These are phyloP conservation scores for Trichothecium roseum DNA, from an alignment of 2,329 filamentous ascomycete species.

Conservation along the genomic window DNA sequence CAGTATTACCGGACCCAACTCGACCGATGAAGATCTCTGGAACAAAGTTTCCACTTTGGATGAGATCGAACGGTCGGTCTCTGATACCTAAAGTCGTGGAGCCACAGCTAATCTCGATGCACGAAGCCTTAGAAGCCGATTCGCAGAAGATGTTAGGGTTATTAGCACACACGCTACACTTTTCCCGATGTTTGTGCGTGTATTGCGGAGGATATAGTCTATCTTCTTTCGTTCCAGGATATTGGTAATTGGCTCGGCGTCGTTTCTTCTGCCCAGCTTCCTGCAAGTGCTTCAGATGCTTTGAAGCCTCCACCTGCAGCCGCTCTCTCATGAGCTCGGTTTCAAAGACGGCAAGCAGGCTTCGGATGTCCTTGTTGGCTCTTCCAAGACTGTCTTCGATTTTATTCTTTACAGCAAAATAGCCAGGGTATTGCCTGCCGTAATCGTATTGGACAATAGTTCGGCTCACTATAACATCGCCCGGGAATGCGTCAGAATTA, in stretches of 20 bases:
- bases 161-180: slow-evolving; percentile 3
- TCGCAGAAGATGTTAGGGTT: slow-evolving; percentile 10
- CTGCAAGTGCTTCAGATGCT: slow-evolving; percentile 10
- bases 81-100: too few relatives aligned
- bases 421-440: slow-evolving; percentile 11
- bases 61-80: too few relatives aligned
- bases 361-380: slow-evolving; percentile 16
- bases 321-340: slow-evolving; percentile 7
- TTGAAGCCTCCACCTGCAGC: slow-evolving; percentile 4
- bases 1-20: slow-evolving; percentile 24
- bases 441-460: slow-evolving; percentile 12
- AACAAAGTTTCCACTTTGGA: too few relatives aligned
- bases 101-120: slow-evolving; percentile 4
- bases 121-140: slow-evolving; percentile 9
- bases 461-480: slow-evolving; percentile 16
- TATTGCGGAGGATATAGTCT: slow-evolving; percentile 13
- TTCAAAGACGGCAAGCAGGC: slow-evolving; percentile 12
- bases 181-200: slow-evolving; percentile 15
- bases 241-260: slow-evolving; percentile 8
- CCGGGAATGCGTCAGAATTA: slow-evolving; percentile 6
- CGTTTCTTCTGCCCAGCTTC: slow-evolving; percentile 2
- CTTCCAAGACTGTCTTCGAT: slow-evolving; percentile 14
- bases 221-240: slow-evolving; percentile 15
- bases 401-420: slow-evolving; percentile 14
- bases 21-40: slow-evolving; percentile 20